These are phyloP conservation scores for Capsella bursapastoris DNA, from an alignment of 345 rosid genomes.

Conservation along the genomic window DNA sequence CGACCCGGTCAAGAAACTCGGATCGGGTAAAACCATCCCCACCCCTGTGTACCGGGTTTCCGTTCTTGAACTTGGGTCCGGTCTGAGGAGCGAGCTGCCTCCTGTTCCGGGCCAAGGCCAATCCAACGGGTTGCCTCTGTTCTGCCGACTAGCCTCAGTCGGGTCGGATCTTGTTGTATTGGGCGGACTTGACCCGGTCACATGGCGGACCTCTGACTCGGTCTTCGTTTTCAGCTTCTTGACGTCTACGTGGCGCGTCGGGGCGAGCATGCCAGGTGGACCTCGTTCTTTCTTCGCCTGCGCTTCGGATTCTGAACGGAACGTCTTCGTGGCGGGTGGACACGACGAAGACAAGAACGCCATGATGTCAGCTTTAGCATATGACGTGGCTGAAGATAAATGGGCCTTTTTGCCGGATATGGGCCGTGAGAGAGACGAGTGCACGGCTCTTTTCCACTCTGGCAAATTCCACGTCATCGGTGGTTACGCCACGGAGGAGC, in stretches of 20 bases:
- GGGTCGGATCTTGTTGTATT: slow-evolving; percentile 69
- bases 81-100: slow-evolving; percentile 63
- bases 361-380: slow-evolving; percentile 59
- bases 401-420: slow-evolving; percentile 72
- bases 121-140: slow-evolving; percentile 60
- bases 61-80: slow-evolving; percentile 57
- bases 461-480: slow-evolving; percentile 76
- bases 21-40: slow-evolving; percentile 39
- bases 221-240: slow-evolving; percentile 60
- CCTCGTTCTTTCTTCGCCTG: slow-evolving; percentile 68
- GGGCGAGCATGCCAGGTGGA: slow-evolving; percentile 69
- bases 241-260: slow-evolving; percentile 65
- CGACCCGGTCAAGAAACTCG: slow-evolving; percentile 31
- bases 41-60: slow-evolving; percentile 53
- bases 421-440: slow-evolving; percentile 75
- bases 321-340: slow-evolving; percentile 76
- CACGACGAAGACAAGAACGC: slow-evolving; percentile 79
- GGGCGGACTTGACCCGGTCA: slow-evolving; percentile 77
- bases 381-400: slow-evolving; percentile 59
- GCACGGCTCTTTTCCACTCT: slow-evolving; percentile 62
- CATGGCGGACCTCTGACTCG: slow-evolving; percentile 57
- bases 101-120: slow-evolving; percentile 53
- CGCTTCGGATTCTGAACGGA: slow-evolving; percentile 62
- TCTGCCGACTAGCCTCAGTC: slow-evolving; percentile 61
- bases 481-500: slow-evolving; percentile 73